Conservation (phyloP, 1,284 basidiomycete genomes). For the Kalmanozyma brasiliensis region DNA sequence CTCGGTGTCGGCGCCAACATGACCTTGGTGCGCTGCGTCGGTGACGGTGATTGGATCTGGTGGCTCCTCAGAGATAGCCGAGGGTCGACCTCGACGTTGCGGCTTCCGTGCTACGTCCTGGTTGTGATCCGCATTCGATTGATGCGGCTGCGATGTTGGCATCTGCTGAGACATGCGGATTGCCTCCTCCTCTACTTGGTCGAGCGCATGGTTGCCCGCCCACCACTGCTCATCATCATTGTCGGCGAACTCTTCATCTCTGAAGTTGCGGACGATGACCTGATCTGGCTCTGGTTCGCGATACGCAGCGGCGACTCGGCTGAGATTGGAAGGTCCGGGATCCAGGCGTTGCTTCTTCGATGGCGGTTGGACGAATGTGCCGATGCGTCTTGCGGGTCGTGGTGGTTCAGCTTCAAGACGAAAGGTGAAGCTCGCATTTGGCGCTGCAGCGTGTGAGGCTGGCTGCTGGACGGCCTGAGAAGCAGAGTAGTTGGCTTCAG, state of each 20-base stretch:
- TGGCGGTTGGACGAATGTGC: conserved; percentile 31
- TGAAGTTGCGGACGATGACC: conserved; percentile 37
- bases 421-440: conserved; percentile 9
- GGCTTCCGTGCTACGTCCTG: not conserved
- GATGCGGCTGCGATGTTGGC: conserved; percentile 17
- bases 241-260: conserved; percentile 38
- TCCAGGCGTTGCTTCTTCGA: conserved; percentile 40
- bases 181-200: conserved; percentile 43
- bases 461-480: conserved; percentile 28
- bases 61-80: conserved; percentile 7
- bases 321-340: conserved; percentile 19
- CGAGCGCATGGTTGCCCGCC: conserved; percentile 38
- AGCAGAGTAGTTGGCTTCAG: conserved; percentile 40
- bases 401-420: conserved; percentile 10
- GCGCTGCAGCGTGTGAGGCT: not conserved
- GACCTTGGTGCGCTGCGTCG: not conserved
- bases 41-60: conserved; percentile 12
- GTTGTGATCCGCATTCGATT: not conserved
- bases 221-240: conserved; percentile 47
- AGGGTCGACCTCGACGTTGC: not conserved
- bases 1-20: not conserved
- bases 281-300: conserved; percentile 30
- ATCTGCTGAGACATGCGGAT: conserved; percentile 52
- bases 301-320: conserved; percentile 5
- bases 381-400: conserved; percentile 14